These are phyloP conservation scores for Dendryphion nanum DNA, from an alignment of 2,329 filamentous ascomycete genomes.

Conservation along the genomic window DNA sequence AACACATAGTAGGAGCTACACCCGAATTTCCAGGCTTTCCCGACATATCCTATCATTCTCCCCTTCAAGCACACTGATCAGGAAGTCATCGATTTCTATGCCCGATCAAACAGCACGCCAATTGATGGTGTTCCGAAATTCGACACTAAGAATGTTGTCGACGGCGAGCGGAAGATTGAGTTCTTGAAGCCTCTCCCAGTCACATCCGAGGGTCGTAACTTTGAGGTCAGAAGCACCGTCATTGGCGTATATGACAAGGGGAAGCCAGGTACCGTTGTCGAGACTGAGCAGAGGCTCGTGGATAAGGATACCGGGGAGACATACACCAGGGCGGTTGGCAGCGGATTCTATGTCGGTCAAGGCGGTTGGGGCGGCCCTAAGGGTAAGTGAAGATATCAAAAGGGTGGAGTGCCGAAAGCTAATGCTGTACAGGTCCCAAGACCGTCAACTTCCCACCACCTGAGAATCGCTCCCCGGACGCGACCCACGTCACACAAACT, in stretches of 20 bases:
- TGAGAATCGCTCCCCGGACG: slow-evolving; percentile 68
- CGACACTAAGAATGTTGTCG: slow-evolving; percentile 71
- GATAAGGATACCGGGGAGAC: slow-evolving; percentile 67
- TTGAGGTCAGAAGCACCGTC: slow-evolving; percentile 75
- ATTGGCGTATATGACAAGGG: slow-evolving; percentile 90
- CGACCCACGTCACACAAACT: slow-evolving; percentile 67
- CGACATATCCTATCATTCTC: slow-evolving; percentile 81
- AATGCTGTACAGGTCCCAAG: slow-evolving; percentile 54
- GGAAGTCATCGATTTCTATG: slow-evolving; percentile 85
- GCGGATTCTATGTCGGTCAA: slow-evolving; percentile 77
- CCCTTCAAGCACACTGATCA: slow-evolving; percentile 75
- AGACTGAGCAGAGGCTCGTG: slow-evolving; percentile 75
- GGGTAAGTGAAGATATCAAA: slow-evolving; percentile 48
- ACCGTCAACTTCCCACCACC: slow-evolving; percentile 77
- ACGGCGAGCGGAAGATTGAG: slow-evolving; percentile 78
- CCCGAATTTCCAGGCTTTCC: slow-evolving; percentile 82
- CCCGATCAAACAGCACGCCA: slow-evolving; percentile 60
- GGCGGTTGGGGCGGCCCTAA: slow-evolving; percentile 87
- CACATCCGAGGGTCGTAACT: slow-evolving; percentile 67
- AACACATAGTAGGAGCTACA: slow-evolving; percentile 69
- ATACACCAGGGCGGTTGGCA: slow-evolving; percentile 68
- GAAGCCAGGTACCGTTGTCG: slow-evolving; percentile 75
- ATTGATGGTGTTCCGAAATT: slow-evolving; percentile 78
- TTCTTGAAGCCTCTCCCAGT: slow-evolving; percentile 75
- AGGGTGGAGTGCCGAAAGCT: background rate